phyloP scores from a whole-genome alignment of 164 flowering plant genomes.

The Tetrastigma voinierianum region DNA sequence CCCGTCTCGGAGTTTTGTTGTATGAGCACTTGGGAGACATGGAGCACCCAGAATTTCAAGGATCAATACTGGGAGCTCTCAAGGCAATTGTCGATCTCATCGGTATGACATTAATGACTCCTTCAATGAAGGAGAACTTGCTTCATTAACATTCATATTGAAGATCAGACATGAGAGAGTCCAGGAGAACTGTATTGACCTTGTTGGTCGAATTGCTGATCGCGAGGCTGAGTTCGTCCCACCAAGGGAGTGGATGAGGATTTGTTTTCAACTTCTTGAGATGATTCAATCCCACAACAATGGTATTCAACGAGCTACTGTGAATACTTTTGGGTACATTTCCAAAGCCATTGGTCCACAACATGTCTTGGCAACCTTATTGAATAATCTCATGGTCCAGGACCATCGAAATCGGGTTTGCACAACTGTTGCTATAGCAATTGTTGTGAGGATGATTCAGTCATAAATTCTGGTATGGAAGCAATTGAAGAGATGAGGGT shows the following conservation, averaged over 20 bases:
- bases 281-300: conserved; percentile 99
- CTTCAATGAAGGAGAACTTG: conserved; percentile 94
- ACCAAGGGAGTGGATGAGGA: conserved; percentile 99
- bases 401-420: conserved; percentile 99
- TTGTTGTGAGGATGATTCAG: conserved; percentile 98
- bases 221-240: conserved; percentile 99
- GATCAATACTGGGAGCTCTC: conserved; percentile 92
- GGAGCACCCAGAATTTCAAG: conserved; percentile 94
- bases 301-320: conserved; percentile 94
- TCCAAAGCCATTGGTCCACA: conserved; percentile 99
- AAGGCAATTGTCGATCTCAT: conserved; percentile 96
- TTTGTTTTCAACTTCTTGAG: conserved; percentile 96
- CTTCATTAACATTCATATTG: conserved; percentile 91
- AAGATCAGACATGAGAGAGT: conserved; percentile 98
- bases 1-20: conserved; percentile 94
- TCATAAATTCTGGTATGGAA: conserved; percentile 96
- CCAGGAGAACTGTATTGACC: conserved; percentile 97
- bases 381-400: conserved; percentile 96
- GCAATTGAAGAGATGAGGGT: conserved; percentile 99
- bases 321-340: conserved; percentile 97
- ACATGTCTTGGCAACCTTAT: conserved; percentile 87
- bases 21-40: conserved; percentile 96
- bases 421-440: conserved; percentile 97
- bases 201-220: conserved; percentile 96
- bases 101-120: conserved; percentile 99